Percentiles rank a stretch among this genome's conserved stretches.
Evolutionary conservation across 2,329 filamentous ascomycete species (phyloP).

Genomic region (Alternaria brassicae): DNA sequence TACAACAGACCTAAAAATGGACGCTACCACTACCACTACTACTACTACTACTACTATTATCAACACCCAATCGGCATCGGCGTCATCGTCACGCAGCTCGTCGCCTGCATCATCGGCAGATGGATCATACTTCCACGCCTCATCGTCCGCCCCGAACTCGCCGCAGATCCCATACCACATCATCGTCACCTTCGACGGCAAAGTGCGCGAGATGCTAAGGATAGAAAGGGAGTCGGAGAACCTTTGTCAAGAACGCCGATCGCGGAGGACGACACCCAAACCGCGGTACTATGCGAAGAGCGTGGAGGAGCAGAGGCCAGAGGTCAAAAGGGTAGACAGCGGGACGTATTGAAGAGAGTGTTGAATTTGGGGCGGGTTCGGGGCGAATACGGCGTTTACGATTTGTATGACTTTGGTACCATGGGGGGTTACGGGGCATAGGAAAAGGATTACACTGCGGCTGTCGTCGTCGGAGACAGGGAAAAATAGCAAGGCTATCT

Average conservation of each 20-base stretch:
- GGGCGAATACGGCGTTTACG: slow-evolving; percentile 3
- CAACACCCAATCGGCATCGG: not conserved
- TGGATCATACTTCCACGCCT: slow-evolving; percentile 11
- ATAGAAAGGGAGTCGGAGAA: slow-evolving; percentile 23
- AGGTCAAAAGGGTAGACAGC: not conserved
- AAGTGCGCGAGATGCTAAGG: slow-evolving; percentile 34
- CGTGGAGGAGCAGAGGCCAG: not conserved
- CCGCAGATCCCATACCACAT: slow-evolving; percentile 36
- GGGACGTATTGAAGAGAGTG: slow-evolving; percentile 1
- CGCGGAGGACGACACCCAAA: slow-evolving; percentile 7
- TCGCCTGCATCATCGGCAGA: slow-evolving; percentile 12
- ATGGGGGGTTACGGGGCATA: not conserved
- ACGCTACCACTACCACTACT: slow-evolving; percentile 1
- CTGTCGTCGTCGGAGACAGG: not conserved
- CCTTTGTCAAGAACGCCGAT: slow-evolving; percentile 9
- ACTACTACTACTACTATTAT: not conserved
- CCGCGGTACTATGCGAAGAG: slow-evolving; percentile 22
- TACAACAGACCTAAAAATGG: slow-evolving; percentile 8
- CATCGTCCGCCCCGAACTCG: slow-evolving; percentile 13
- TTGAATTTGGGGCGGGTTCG: not conserved
- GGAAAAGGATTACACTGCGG: not conserved
- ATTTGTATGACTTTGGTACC: slow-evolving; percentile 4
- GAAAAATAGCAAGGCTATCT: no score
- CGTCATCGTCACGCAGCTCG: slow-evolving; percentile 4
- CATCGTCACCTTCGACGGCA: slow-evolving; percentile 39